These are phyloP conservation scores for Buddleja alternifolia DNA, from an alignment of 257 asterid genomes.

Conservation along the genomic window DNA sequence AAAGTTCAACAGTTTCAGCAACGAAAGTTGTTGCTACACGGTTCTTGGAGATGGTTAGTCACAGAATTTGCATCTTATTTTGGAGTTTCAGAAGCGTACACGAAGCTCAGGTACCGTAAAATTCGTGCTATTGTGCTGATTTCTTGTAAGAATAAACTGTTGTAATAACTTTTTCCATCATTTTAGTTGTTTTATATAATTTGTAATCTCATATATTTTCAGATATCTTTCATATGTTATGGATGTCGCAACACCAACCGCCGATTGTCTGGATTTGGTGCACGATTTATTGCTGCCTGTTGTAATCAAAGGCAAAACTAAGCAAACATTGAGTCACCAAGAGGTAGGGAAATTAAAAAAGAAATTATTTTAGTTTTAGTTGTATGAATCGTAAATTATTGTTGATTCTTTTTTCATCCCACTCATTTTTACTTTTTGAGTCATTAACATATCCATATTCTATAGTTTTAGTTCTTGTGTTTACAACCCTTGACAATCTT, in stretches of 20 bases:
- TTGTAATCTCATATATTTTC: not conserved
- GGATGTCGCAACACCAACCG: conserved; percentile 74
- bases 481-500: conserved; percentile 8
- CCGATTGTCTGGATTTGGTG: conserved; percentile 56
- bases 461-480: not conserved
- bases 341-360: conserved; percentile 43
- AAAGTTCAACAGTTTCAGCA: conserved; percentile 58
- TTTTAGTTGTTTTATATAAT: not conserved
- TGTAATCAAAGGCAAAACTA: conserved; percentile 43
- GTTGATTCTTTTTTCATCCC: not conserved
- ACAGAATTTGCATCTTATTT: conserved; percentile 62
- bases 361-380: too few species aligned
- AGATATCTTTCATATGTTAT: conserved; percentile 65
- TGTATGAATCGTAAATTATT: not conserved
- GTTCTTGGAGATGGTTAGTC: conserved; percentile 62
- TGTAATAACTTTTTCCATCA: not conserved
- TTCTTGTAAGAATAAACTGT: not conserved
- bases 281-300: conserved; percentile 58
- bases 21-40: conserved; percentile 53
- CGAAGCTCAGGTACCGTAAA: conserved; percentile 49
- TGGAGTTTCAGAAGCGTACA: conserved; percentile 67
- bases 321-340: conserved; percentile 58
- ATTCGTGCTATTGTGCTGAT: not conserved
- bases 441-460: not conserved
- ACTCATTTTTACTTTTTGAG: not conserved